Evolutionary conservation across 164 flowering plant species (phyloP).

Genomic region (Kalanchoe fedtschenkoi): DNA sequence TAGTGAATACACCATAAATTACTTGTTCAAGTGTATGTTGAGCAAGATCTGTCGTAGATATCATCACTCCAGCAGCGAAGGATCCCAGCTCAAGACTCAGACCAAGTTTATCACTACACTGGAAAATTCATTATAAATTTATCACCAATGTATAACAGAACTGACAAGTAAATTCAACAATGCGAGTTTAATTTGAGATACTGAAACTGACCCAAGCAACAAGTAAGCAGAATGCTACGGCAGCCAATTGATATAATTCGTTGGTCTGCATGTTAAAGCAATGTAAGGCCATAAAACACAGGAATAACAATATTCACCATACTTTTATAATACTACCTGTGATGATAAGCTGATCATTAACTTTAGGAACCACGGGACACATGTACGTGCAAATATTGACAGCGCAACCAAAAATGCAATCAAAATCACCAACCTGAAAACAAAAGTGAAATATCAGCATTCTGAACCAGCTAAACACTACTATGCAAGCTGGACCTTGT

Average conservation of each 20-base stretch:
- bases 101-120: slow-evolving; percentile 98
- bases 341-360: slow-evolving; percentile 88
- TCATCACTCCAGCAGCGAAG: slow-evolving; percentile 99
- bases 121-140: slow-evolving; percentile 18
- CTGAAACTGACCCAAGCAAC: slow-evolving; percentile 87
- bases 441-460: neutral
- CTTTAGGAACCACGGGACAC: slow-evolving; percentile 88
- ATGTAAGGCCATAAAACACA: slow-evolving; percentile 1
- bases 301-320: neutral
- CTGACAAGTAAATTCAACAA: neutral
- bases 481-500: neutral
- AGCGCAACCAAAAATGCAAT: slow-evolving; percentile 59
- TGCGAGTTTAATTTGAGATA: slow-evolving; percentile 9
- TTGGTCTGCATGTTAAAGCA: slow-evolving; percentile 52
- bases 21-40: slow-evolving; percentile 96
- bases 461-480: neutral
- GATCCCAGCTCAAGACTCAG: slow-evolving; percentile 93
- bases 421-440: slow-evolving; percentile 64
- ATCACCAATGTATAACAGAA: neutral
- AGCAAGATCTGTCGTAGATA: slow-evolving; percentile 90
- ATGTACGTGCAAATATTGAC: slow-evolving; percentile 63
- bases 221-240: slow-evolving; percentile 93
- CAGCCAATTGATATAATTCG: slow-evolving; percentile 93
- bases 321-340: slow-evolving; percentile 36
- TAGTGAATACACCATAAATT: slow-evolving; percentile 11